These are phyloP conservation scores for Calvatia gigantea DNA, from an alignment of 768 basidiomycete genomes.

Conservation along the genomic window DNA sequence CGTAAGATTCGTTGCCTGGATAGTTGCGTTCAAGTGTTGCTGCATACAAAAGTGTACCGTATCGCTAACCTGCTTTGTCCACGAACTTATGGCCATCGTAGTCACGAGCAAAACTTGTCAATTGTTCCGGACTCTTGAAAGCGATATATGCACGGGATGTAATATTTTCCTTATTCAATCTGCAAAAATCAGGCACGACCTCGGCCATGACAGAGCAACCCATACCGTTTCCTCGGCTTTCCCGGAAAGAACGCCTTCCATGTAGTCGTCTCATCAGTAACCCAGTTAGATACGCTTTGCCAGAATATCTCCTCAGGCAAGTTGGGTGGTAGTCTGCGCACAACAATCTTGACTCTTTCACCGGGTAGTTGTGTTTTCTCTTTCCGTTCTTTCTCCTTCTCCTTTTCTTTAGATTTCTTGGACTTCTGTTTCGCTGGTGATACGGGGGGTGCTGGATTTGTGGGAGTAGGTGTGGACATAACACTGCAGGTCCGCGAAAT, in stretches of 20 bases:
- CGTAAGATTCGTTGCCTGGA: constrained; percentile 81
- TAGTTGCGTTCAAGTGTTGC: background rate
- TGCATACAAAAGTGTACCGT: background rate
- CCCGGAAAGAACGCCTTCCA: constrained; percentile 71
- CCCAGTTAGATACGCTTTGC: constrained; percentile 86
- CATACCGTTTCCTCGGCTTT: constrained; percentile 67
- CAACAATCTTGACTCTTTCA: constrained; percentile 81
- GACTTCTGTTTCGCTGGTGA: constrained; percentile 27
- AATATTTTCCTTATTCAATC: constrained; percentile 80
- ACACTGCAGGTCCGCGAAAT: background rate
- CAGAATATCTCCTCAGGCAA: constrained; percentile 93
- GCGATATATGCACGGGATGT: constrained; percentile 89
- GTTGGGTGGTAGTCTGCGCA: constrained; percentile 86
- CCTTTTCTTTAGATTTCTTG: constrained; percentile 34
- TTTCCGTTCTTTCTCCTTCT: constrained; percentile 32
- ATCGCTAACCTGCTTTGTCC: constrained; percentile 78
- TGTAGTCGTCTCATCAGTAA: constrained; percentile 62
- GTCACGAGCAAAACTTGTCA: constrained; percentile 72
- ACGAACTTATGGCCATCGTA: constrained; percentile 92
- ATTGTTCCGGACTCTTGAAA: constrained; percentile 72
- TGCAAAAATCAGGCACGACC: constrained; percentile 25
- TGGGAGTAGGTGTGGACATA: constrained; percentile 5
- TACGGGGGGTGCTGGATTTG: constrained; percentile 20
- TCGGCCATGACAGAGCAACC: constrained; percentile 12
- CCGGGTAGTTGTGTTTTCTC: constrained; percentile 27